A percentile compares a stretch with the other conserved stretches of the same genome.
These are phyloP conservation scores for Leccinum pachyderme DNA, from an alignment of 1,284 basidiomycete species.

Conservation along the genomic window DNA sequence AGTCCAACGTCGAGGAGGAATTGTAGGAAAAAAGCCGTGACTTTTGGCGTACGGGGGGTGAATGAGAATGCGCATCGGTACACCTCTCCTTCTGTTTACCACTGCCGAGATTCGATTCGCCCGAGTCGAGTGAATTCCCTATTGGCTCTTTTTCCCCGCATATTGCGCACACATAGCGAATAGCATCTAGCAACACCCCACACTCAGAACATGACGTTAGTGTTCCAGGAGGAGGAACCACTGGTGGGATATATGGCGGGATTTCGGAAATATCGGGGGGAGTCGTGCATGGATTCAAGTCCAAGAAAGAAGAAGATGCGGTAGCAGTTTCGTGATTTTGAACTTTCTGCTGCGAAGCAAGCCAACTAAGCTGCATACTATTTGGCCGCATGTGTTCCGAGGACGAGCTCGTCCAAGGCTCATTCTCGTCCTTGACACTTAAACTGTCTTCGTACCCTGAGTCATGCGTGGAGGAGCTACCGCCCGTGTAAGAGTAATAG, in stretches of 20 bases:
- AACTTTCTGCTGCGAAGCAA: slow-evolving; percentile 47
- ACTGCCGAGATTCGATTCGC: slow-evolving; percentile 9
- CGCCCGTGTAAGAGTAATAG: slow-evolving; percentile 69
- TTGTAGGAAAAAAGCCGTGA: slow-evolving; percentile 37
- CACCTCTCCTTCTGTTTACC: slow-evolving; percentile 39
- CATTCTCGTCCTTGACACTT: slow-evolving; percentile 34
- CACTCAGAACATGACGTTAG: slow-evolving; percentile 86
- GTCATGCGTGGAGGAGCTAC: slow-evolving; percentile 48
- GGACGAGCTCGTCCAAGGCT: slow-evolving; percentile 22
- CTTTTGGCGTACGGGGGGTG: slow-evolving; percentile 24
- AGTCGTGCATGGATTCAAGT: slow-evolving; percentile 30
- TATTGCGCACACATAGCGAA: slow-evolving; percentile 83
- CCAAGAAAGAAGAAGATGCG: slow-evolving; percentile 31
- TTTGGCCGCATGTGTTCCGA: slow-evolving; percentile 45
- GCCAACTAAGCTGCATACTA: slow-evolving; percentile 62
- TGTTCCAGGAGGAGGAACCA: slow-evolving; percentile 56
- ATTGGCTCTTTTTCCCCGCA: slow-evolving; percentile 73
- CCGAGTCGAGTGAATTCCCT: slow-evolving; percentile 9
- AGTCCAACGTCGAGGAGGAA: slow-evolving; percentile 34
- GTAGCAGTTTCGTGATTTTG: slow-evolving; percentile 18
- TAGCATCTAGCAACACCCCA: slow-evolving; percentile 66
- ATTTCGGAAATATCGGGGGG: slow-evolving; percentile 51
- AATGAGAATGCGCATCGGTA: slow-evolving; percentile 21
- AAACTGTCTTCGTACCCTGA: slow-evolving; percentile 51
- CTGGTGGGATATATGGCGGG: slow-evolving; percentile 47